phyloP scores from a whole-genome alignment of 2,329 filamentous ascomycete genomes.

The Tolypocladium sp. region DNA sequence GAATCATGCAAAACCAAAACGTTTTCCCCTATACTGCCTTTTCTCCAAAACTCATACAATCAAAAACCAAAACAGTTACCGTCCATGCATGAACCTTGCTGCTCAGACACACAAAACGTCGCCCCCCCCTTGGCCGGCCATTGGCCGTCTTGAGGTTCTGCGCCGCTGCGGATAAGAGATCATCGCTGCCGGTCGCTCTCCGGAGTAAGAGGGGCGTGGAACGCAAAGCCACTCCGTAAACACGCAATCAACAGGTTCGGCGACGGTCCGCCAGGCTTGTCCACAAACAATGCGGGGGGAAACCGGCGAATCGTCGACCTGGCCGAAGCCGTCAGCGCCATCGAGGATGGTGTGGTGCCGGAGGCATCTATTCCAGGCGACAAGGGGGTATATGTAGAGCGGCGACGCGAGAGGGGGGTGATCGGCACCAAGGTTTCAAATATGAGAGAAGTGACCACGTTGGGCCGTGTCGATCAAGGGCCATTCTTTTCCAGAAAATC shows the following conservation, averaged over 20 bases:
- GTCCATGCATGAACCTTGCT: not conserved
- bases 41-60: constrained; percentile 7
- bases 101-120: not conserved
- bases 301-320: not conserved
- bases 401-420: not conserved
- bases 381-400: not conserved
- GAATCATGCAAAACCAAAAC: not conserved
- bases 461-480: not conserved
- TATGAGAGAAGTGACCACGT: not conserved
- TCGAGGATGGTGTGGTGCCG: not conserved
- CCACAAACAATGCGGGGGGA: no score
- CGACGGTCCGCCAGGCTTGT: not conserved
- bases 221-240: not conserved
- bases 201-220: not conserved
- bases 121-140: not conserved
- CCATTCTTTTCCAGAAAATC: constrained; percentile 1
- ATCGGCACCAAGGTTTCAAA: not conserved
- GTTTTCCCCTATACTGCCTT: not conserved
- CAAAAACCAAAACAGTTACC: not conserved
- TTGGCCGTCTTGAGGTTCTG: not conserved
- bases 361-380: not conserved
- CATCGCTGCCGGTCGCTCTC: not conserved
- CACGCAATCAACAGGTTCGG: not conserved
- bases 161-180: not conserved
- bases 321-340: not conserved